Conservation (phyloP, 148 eudicot species). For the Rhododendron williamsianum region DNA sequence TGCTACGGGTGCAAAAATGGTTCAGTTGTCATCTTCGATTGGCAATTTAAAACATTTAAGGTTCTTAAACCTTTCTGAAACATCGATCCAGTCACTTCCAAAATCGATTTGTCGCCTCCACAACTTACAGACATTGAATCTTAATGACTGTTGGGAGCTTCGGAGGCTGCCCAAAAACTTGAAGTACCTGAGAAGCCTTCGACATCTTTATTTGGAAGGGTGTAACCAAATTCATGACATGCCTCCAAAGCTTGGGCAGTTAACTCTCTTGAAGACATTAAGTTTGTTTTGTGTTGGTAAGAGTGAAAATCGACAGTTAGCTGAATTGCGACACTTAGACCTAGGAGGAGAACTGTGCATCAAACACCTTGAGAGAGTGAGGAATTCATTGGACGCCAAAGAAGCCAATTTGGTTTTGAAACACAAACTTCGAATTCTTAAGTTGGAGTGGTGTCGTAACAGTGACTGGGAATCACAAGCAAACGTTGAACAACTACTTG, state of each 20-base stretch:
- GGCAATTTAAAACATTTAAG: no score
- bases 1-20: not conserved
- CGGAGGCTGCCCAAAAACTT: not conserved
- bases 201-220: not conserved
- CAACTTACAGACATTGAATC: not conserved
- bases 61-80: not conserved
- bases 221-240: not conserved
- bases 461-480: not conserved
- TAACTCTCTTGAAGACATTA: not conserved
- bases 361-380: conserved; percentile 8
- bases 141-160: not conserved
- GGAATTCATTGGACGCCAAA: not conserved
- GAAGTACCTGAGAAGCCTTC: not conserved
- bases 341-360: not conserved
- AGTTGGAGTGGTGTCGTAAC: not conserved
- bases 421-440: not conserved
- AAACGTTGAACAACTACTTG: not conserved
- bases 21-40: not conserved
- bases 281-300: not conserved
- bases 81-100: not conserved
- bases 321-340: not conserved
- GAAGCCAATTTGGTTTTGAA: not conserved
- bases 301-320: not conserved
- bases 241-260: not conserved
- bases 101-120: not conserved